phyloP scores from a whole-genome alignment of 495 filamentous ascomycete genomes.

The Aspergillus affinis region DNA sequence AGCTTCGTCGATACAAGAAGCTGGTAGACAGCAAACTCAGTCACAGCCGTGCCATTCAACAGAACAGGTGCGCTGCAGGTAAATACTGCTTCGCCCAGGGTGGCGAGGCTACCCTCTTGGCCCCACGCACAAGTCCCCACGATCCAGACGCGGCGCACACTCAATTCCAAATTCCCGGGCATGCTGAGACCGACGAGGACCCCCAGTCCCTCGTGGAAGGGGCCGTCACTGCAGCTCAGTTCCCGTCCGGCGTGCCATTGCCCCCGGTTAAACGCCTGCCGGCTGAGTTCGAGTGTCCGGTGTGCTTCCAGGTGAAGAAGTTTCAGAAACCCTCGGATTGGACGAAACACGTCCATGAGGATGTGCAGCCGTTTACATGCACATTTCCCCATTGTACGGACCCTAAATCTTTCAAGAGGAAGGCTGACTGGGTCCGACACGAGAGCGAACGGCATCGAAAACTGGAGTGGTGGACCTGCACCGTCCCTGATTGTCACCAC shows the following conservation, averaged over 20 bases:
- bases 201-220: conserved; percentile 63
- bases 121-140: conserved; percentile 45
- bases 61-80: conserved; percentile 56
- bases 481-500: conserved; percentile 76
- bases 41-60: conserved; percentile 58
- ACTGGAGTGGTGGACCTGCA: conserved; percentile 90
- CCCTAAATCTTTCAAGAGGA: conserved; percentile 93
- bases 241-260: conserved; percentile 78
- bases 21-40: conserved; percentile 71
- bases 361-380: conserved; percentile 93
- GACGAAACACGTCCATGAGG: conserved; percentile 97
- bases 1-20: conserved; percentile 74
- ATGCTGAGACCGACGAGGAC: conserved; percentile 62
- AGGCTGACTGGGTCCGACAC: conserved; percentile 96
- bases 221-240: conserved; percentile 65
- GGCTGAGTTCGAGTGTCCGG: conserved; percentile 87
- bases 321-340: conserved; percentile 96
- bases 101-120: conserved; percentile 53
- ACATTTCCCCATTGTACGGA: conserved; percentile 84
- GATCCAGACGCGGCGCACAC: conserved; percentile 44
- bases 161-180: conserved; percentile 49
- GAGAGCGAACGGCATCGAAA: conserved; percentile 93
- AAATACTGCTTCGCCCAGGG: conserved; percentile 64
- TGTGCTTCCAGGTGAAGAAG: conserved; percentile 88
- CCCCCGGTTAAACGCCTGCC: conserved; percentile 79